A percentile compares a stretch with the other conserved stretches of the same genome.
phyloP scores from a whole-genome alignment of 306 rosid species.

The Cicer chorassanicum region DNA sequence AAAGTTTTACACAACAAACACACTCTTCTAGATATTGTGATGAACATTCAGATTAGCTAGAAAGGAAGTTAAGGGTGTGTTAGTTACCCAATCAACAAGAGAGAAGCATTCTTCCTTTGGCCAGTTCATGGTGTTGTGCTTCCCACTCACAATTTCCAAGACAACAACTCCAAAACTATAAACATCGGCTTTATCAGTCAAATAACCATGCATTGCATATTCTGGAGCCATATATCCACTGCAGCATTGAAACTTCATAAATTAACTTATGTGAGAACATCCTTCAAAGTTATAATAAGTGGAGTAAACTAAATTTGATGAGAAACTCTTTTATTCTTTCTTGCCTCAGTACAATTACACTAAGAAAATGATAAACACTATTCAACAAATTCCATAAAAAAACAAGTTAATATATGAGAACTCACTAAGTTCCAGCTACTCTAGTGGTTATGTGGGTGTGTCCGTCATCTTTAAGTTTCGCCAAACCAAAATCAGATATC shows the following conservation, averaged over 20 bases:
- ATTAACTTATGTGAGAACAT: not conserved
- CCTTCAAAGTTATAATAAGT: not conserved
- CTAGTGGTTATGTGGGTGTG: conserved; percentile 73
- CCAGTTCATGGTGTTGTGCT: conserved; percentile 56
- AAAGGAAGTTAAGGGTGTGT: not conserved
- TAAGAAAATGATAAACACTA: conserved; percentile 8
- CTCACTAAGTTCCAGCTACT: conserved; percentile 76
- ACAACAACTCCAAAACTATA: conserved; percentile 82
- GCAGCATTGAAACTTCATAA: conserved; percentile 23
- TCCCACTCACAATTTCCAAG: conserved; percentile 73
- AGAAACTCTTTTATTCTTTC: not conserved
- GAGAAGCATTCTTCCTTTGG: conserved; percentile 54
- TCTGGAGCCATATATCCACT: conserved; percentile 70
- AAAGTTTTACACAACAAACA: not conserved
- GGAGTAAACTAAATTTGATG: not conserved
- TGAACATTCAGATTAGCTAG: not conserved
- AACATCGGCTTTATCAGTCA: conserved; percentile 79
- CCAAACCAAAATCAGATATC: conserved; percentile 79
- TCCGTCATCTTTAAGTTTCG: conserved; percentile 75
- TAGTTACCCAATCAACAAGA: conserved; percentile 66
- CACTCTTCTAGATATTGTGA: not conserved
- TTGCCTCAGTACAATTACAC: not conserved
- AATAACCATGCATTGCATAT: conserved; percentile 76
- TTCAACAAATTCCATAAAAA: not conserved
- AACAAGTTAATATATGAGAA: not conserved